Base-by-base conservation (phyloP, 2,329 filamentous ascomycete species). In the Neopestalotiopsis rosae region DNA sequence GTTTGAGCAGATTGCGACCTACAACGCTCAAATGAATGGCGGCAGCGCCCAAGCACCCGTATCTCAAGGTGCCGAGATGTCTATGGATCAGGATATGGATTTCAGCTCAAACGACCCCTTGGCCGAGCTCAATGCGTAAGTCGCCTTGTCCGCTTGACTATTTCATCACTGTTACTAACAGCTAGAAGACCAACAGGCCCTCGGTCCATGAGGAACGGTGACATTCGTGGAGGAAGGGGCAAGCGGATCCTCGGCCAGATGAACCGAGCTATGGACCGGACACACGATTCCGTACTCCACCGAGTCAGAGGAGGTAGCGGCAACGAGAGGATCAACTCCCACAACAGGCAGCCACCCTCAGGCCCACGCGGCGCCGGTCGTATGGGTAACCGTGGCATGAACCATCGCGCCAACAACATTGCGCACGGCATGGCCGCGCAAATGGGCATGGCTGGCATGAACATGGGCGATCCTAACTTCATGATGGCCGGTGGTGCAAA, bases 221-320 rank as follows among this genome's bases (percentile, higher is more conserved):
- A 78, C 67, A 81, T 85, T 73, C 85, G 87, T 64, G 76, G 76
- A 68, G 84, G 86, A 67, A 90, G 93, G 73, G 92, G 93, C 69
- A 94, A 94, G 79, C 90, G 94, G 71, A 90, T 98, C 85, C 86
- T 98, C 68, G 94, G 94, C 64, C 94, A 98, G 74, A 88, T 97
- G 77, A 90, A 92, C 78, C 93, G 93, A 76, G 90, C 91, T 14
- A 91, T 97, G 89, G 94, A 97, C 75, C 91, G 95, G 71, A 86
- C 87, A 45, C 85, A 86, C 73, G 94, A 97, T 74, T 87, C 87
- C n/a, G 88, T 90, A 52, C 87, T 97, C 69, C 95, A 97, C 80
- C 92, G 94, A 67, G 91, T 96, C 59, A 92, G 92, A 76, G 88
- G 89, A 56, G 89, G 89, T 72, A 88, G 86, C 68, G 92, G 93